Evolutionary conservation across 2,329 filamentous ascomycete species (phyloP), one percentile per base, ranked within the genome.

Genomic region (Neopestalotiopsis sp.): DNA sequence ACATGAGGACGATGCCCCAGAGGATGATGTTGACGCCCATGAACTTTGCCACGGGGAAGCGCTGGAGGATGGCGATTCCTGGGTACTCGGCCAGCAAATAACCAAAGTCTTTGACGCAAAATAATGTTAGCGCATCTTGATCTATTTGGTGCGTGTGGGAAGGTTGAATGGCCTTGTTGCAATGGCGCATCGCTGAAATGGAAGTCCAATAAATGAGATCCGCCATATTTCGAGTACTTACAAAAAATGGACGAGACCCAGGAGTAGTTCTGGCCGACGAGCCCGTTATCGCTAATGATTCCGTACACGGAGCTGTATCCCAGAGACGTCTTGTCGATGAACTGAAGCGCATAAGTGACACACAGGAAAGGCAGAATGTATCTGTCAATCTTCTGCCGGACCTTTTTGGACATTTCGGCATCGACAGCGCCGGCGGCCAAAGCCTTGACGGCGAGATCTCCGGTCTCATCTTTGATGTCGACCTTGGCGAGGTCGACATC

Each of bases 11-110:
- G 2, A 76, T 71, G 1, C 83, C 83, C 84, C 84, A 86, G 30
- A 81, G 73, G 4, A 81, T 72, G 30, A 81, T 75, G 67, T 80
- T 80, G 10, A 73, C 72, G 0, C 79, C 79, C 4, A 81, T 74
- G 66, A 79, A 79, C 56, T 79, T 81, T 58, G 73, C 79, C 5
- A 80, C 69, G n/a, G 78, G 79, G 5, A 79, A 73, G 65, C 73
- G 63, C 70, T 78, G 75, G 53, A 80, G 70, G 34, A 78, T 67
- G 65, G 75, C 74, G 5, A 79, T 79, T 40, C 82, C 81, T 0
- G 82, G 81, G 67, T 82, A 83, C 56, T 85, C 83, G 1, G 81
- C 82, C 0, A 79, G 73, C 3, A 86, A 74, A 61, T 82, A 83
- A 9, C 75, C 74, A 58, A 76, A 75, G 61, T 76, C 34, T 38